Evolutionary conservation across 2,329 filamentous ascomycete genomes (phyloP), one percentile per base, ranked within the genome.

Genomic region (Helotiales sp.): DNA sequence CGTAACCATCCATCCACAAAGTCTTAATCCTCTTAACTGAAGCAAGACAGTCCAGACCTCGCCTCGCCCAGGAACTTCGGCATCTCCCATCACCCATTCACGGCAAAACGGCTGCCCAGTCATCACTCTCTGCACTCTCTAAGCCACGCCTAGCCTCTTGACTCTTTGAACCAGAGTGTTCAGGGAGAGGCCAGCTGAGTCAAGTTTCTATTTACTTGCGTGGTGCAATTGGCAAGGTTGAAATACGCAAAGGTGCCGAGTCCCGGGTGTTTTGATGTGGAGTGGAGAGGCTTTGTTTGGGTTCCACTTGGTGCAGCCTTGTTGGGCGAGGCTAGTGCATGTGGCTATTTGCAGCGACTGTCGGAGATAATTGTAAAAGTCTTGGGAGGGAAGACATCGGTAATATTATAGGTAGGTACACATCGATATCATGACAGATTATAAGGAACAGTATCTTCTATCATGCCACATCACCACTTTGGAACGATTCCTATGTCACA

Each of bases 261-360:
- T 58, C 32, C 54, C 54, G 54, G 49, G 24, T 52, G 15, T 22
- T 20, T 34, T 30, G 5, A 13, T 30, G 6, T 34, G 50, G 50
- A n/a, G n/a, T 6, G 49, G 4, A n/a, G 4, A 11, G 22, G 2
- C n/a, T n/a, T n/a, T n/a, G n/a, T n/a, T n/a, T 30, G 11, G 24
- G 5, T 10, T 43, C 34, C 54, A 58, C 54, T 37, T 58, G 20
- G 32, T 58, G 40, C 54, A 58, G 54, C 54, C 54, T 43, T 58
- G 34, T 34, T 58, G 54, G 54, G 54, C 34, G 22, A 43, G 20
- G 34, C 3, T 52, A 15, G 20, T 3, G 40, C 4, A 15, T 40
- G 40, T 4, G 30, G 30, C 5, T 34, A 34, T 34, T 34, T 34
- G n/a, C n/a, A n/a, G n/a, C n/a, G n/a, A n/a, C n/a, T n/a, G n/a